Evolutionary conservation across 345 rosid species (phyloP), one percentile per base, ranked within the genome.

Genomic region (Eucalyptus leucophloia): DNA sequence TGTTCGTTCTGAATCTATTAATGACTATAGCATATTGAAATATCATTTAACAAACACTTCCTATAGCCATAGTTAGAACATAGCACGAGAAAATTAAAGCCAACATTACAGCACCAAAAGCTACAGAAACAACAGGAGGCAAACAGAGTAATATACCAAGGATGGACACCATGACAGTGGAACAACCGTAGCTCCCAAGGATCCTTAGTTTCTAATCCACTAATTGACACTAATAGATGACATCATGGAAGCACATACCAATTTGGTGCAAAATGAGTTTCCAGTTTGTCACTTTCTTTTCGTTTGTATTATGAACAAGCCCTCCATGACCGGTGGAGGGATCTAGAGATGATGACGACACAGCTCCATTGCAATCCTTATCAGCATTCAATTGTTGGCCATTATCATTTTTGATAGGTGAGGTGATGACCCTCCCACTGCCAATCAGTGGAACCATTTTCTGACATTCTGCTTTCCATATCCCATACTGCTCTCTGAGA

Each of bases 361-460:
- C 87, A 87, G 94, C 86, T 89, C 91, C 91, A 51, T 83, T 56
- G 49, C 87, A 92, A 86, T 67, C 88, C 42, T 80, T 69, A 67
- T 91, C 87, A 88, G 90, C 95, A 49, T 93, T 92, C 56, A 95
- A 90, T 47, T 95, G 94, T 54, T 91, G 90, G 47, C 98, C 99
- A 92, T 93, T 94, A 89, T 96, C 96, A 45, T 92, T 92, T 77
- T 95, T 92, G 26, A 97, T 92, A 8, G 99, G 93, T 89, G 94
- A 88, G n/a, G 94, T 94, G 86, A 95, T 91, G 89, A 92, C 91
- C 90, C 92, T 93, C 44, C 98, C 99, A 86, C 96, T 95, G 58
- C 99, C 99, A 92, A 98, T 93, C 67, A 95, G 88, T 49, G 99
- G 98, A 93, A 95, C 95, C 96, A 97, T 94, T 80, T 90, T 92